Evolutionary conservation across 768 basidiomycete genomes (phyloP).

Genomic region (Naganishia kalamii): DNA sequence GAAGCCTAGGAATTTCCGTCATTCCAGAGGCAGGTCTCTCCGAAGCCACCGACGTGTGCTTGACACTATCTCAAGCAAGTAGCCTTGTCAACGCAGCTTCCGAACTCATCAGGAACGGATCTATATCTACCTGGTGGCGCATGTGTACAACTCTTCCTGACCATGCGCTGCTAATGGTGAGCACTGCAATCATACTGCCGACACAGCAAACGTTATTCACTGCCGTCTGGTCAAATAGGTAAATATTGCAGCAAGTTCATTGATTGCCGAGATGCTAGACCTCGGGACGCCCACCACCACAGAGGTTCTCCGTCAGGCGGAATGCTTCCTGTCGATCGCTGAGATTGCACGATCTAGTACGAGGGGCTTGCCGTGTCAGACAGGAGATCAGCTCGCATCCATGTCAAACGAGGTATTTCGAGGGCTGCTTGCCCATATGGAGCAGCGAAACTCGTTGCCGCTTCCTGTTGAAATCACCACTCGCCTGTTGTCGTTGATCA

Average conservation of each 20-base stretch:
- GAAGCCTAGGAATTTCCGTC: neutral
- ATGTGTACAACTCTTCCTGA: neutral
- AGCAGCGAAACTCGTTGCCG: neutral
- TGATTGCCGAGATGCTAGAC: neutral
- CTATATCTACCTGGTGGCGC: conserved; percentile 1
- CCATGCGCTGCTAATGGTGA: neutral
- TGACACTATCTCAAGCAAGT: neutral
- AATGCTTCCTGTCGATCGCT: neutral
- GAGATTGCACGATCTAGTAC: neutral
- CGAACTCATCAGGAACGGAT: neutral
- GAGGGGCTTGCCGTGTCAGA: neutral
- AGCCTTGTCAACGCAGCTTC: neutral
- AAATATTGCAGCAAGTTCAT: neutral
- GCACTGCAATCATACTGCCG: neutral
- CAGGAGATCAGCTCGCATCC: neutral
- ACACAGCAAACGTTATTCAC: neutral
- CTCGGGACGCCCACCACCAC: neutral
- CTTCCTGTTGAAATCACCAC: neutral
- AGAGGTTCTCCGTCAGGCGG: neutral
- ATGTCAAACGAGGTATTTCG: neutral
- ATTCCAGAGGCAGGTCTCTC: neutral
- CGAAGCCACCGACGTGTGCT: neutral
- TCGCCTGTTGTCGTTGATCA: neutral
- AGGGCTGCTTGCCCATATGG: neutral
- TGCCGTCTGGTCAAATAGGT: neutral